Conservation (phyloP, 2,329 filamentous ascomycete genomes). For the Cladosporium phlei region DNA sequence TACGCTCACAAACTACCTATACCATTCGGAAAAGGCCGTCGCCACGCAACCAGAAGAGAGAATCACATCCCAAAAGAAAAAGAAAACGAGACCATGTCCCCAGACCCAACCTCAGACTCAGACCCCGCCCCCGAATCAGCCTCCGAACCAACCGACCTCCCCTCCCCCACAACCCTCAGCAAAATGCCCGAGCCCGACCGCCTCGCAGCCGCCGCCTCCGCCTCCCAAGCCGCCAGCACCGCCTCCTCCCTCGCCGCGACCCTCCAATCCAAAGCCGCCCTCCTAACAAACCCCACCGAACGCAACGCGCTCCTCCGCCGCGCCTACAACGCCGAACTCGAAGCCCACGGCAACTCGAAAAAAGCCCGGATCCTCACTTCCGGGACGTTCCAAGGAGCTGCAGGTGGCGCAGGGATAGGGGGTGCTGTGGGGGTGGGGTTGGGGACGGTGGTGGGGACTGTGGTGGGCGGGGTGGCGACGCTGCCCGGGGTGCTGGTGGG, state of each 20-base stretch:
- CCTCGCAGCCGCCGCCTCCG: constrained; percentile 5
- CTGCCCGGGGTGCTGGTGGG: constrained; percentile 38
- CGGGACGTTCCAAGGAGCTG: constrained; percentile 38
- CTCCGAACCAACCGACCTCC: neutral
- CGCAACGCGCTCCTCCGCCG: constrained; percentile 26
- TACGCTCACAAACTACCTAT: too few species aligned
- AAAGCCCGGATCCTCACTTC: constrained; percentile 24
- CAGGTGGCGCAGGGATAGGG: constrained; percentile 41
- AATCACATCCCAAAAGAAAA: too few species aligned
- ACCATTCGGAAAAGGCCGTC: too few species aligned
- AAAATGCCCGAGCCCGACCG: constrained; percentile 11
- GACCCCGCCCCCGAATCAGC: neutral
- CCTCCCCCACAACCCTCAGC: neutral
- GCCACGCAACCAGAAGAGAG: too few species aligned
- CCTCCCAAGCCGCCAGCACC: constrained; percentile 7
- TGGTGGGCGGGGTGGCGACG: constrained; percentile 37
- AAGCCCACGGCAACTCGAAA: constrained; percentile 28
- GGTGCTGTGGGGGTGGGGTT: constrained; percentile 38
- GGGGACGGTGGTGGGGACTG: constrained; percentile 38
- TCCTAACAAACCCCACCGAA: constrained; percentile 22
- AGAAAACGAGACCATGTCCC: neutral
- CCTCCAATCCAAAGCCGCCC: constrained; percentile 21
- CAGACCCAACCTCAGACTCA: too few species aligned
- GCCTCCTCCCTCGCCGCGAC: constrained; percentile 2
- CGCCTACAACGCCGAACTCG: constrained; percentile 30